Percentiles rank a stretch among this genome's conserved stretches.
Conservation (phyloP, 2,329 filamentous ascomycete species). For the Ophiostoma triangulosporum region DNA sequence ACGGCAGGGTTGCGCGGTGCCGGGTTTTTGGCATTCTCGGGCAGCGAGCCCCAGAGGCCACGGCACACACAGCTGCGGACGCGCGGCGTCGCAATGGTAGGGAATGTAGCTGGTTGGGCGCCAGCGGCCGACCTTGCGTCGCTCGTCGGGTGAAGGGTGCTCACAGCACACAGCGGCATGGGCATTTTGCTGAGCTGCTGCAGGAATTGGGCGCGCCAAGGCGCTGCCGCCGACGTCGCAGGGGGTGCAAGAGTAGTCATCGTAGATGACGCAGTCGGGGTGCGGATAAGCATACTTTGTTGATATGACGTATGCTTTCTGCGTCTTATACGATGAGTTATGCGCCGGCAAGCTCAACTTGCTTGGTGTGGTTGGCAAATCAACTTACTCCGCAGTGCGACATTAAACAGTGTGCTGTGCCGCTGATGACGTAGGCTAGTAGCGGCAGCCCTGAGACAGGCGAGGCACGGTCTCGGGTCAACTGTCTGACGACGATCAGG, state of each 20-base stretch:
- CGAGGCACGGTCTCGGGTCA: too few relatives aligned
- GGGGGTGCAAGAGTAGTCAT: constrained; percentile 3
- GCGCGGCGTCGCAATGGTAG: constrained; percentile 34
- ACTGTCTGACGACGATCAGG: too few relatives aligned
- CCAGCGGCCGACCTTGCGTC: background rate
- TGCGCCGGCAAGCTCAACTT: too few relatives aligned
- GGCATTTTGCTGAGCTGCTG: constrained; percentile 35
- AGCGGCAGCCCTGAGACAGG: too few relatives aligned
- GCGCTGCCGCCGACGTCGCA: constrained; percentile 23
- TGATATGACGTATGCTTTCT: background rate
- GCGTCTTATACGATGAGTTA: background rate
- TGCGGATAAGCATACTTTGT: constrained; percentile 8
- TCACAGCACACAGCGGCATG: constrained; percentile 36
- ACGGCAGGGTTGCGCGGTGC: constrained; percentile 53
- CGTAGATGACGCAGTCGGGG: background rate
- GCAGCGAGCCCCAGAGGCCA: constrained; percentile 66
- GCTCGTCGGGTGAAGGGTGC: constrained; percentile 30
- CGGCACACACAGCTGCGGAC: constrained; percentile 74
- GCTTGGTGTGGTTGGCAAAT: too few relatives aligned
- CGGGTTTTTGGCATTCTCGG: constrained; percentile 57
- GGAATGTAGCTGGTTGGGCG: constrained; percentile 11
- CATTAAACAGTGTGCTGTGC: background rate
- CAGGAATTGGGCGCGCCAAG: constrained; percentile 40
- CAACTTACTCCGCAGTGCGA: background rate
- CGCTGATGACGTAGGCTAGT: background rate